Conservation (phyloP, 139 green algal genomes). For the Coelastrella sp. region DNA sequence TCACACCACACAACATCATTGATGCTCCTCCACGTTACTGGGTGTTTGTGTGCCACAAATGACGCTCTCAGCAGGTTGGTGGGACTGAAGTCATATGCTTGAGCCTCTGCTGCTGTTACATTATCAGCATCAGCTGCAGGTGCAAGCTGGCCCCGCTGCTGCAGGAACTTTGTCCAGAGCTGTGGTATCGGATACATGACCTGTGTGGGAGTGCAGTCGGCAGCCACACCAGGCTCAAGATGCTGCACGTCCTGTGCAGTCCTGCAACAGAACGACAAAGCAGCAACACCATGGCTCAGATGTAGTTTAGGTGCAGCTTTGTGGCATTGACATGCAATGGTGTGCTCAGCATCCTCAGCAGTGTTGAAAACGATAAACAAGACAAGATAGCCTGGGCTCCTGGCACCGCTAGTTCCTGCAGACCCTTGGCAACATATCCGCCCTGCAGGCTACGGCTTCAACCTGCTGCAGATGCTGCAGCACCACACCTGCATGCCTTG, state of each 20-base stretch:
- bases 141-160: neutral
- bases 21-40: slow-evolving; percentile 20
- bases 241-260: neutral
- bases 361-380: no score
- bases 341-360: no score
- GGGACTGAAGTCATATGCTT: neutral
- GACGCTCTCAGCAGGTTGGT: slow-evolving; percentile 1
- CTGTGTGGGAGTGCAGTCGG: slow-evolving; percentile 31
- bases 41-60: slow-evolving; percentile 23
- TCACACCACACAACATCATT: slow-evolving; percentile 24
- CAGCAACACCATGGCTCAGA: neutral
- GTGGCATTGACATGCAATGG: no score
- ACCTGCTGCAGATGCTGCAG: neutral
- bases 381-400: no score
- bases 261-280: neutral
- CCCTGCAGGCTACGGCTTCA: no score
- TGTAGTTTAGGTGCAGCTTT: no score
- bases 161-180: neutral
- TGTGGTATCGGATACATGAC: slow-evolving; percentile 27
- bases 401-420: no score
- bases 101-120: neutral
- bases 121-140: neutral
- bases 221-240: neutral
- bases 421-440: no score
- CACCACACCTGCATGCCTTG: neutral